Evolutionary conservation across 1,139 yeast species (phyloP).

Genomic region (Sugiyamaella pinicola): DNA sequence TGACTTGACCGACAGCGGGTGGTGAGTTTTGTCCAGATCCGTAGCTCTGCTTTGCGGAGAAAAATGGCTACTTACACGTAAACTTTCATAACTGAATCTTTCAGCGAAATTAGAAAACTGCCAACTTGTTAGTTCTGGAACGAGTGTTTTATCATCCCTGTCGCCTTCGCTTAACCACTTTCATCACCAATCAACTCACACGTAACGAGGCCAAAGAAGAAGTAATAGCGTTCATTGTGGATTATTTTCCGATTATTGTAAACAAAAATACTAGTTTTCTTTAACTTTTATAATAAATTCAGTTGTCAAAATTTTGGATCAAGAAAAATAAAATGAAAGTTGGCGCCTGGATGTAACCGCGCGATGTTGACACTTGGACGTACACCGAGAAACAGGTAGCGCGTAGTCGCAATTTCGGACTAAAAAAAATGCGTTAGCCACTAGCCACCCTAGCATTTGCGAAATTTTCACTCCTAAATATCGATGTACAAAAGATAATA

Average conservation of each 20-base stretch:
- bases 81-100: constrained; percentile 28
- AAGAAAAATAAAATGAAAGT: not conserved
- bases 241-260: not conserved
- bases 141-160: not conserved
- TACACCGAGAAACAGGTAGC: not conserved
- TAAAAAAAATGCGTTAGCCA: no score
- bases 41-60: not conserved
- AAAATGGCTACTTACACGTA: constrained; percentile 23
- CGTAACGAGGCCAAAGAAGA: constrained; percentile 25
- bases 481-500: not conserved
- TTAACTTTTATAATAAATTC: not conserved
- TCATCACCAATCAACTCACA: no score
- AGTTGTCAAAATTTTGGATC: not conserved
- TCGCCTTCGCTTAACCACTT: not conserved
- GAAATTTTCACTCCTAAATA: constrained; percentile 1
- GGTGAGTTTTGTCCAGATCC: not conserved
- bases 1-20: no score
- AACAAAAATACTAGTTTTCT: no score
- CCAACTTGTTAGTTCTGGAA: not conserved
- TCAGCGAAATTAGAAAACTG: constrained; percentile 22
- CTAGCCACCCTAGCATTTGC: constrained; percentile 2
- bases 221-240: constrained; percentile 29
- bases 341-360: constrained; percentile 1
- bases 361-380: constrained; percentile 10
- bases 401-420: not conserved